These are phyloP conservation scores for Leccinum cinnamomeum DNA, from an alignment of 1,284 basidiomycete genomes.

Conservation along the genomic window DNA sequence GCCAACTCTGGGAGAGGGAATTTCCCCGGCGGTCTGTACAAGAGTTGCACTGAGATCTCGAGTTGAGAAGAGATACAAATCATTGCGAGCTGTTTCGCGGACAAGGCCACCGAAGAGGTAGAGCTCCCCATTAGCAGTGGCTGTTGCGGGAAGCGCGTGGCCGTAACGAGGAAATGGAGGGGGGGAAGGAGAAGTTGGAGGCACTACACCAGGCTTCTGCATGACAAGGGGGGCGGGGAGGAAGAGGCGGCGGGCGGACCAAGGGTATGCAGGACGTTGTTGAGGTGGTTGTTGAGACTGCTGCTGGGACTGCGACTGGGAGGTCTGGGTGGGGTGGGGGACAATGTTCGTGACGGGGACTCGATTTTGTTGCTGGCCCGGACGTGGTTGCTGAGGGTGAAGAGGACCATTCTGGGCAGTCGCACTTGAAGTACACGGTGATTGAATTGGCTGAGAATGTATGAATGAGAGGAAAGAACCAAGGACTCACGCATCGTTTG, in stretches of 20 bases:
- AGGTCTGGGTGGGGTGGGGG: slow-evolving; percentile 28
- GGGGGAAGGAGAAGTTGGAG: slow-evolving; percentile 64
- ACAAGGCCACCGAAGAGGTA: slow-evolving; percentile 98
- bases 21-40: slow-evolving; percentile 86
- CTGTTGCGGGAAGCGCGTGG: slow-evolving; percentile 88
- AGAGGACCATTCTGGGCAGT: slow-evolving; percentile 25
- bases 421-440: slow-evolving; percentile 19
- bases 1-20: slow-evolving; percentile 89
- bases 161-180: slow-evolving; percentile 98
- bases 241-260: slow-evolving; percentile 69
- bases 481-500: slow-evolving; percentile 43
- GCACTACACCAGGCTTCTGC: slow-evolving; percentile 58
- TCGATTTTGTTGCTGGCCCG: slow-evolving; percentile 26
- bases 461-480: slow-evolving; percentile 9
- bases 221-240: slow-evolving; percentile 65
- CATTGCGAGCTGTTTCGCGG: slow-evolving; percentile 88
- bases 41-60: slow-evolving; percentile 76
- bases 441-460: slow-evolving; percentile 9
- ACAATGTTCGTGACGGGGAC: slow-evolving; percentile 23
- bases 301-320: slow-evolving; percentile 28
- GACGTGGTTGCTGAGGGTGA: slow-evolving; percentile 38
- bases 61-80: slow-evolving; percentile 89
- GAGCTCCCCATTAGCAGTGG: slow-evolving; percentile 83
- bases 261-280: slow-evolving; percentile 72
- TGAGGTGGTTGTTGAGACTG: slow-evolving; percentile 34